Evolutionary conservation across 768 basidiomycete species (phyloP).

Genomic region (Suillus occidentalis): DNA sequence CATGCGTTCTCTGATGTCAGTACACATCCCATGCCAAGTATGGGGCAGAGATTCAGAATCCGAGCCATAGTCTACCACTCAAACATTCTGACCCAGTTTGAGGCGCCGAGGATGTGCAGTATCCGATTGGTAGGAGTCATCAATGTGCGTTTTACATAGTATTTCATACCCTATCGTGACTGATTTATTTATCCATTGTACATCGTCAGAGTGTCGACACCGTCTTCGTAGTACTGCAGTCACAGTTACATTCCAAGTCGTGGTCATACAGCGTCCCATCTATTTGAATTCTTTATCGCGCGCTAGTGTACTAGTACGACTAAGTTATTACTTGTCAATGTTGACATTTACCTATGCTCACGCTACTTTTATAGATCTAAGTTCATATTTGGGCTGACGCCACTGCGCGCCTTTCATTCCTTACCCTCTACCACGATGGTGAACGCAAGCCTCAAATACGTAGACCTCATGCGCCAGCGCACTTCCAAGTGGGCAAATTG

Average conservation of each 20-base stretch:
- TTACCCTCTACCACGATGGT: neutral
- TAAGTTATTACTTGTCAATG: neutral
- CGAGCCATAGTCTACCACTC: neutral
- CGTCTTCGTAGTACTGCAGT: neutral
- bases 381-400: neutral
- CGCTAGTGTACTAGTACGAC: neutral
- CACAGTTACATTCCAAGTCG: neutral
- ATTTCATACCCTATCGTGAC: neutral
- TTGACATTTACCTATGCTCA: neutral
- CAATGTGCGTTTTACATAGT: neutral
- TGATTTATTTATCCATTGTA: no score
- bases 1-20: no score
- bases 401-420: neutral
- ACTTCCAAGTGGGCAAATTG: constrained; percentile 40
- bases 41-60: neutral
- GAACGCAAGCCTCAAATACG: constrained; percentile 24
- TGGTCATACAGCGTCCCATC: neutral
- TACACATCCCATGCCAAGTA: neutral
- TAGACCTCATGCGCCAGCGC: constrained; percentile 30
- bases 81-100: neutral
- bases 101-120: neutral
- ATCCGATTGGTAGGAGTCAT: neutral
- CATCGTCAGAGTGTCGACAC: neutral
- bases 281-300: neutral
- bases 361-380: neutral